Percentiles rank a stretch among this genome's conserved stretches.
phyloP scores from a whole-genome alignment of 129 eudicot species.

The Gnaphalium uliginosum region DNA sequence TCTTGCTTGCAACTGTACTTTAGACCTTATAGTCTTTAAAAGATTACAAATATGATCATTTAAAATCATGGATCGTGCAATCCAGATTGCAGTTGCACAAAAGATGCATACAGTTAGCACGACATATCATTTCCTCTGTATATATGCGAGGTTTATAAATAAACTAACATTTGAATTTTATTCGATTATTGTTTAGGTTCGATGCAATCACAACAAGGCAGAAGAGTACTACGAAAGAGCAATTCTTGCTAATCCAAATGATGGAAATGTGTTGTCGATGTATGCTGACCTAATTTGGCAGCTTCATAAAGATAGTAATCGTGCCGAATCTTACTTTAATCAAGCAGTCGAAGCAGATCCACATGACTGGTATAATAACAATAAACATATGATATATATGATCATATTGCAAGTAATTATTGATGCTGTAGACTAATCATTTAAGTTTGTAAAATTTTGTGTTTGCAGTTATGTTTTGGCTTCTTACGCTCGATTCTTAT shows the following conservation, averaged over 20 bases:
- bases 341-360: conserved; percentile 4
- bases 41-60: too few relatives aligned
- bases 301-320: conserved; percentile 52
- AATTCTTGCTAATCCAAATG: conserved; percentile 25
- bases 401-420: not conserved
- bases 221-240: conserved; percentile 17
- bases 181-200: not conserved
- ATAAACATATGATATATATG: not conserved
- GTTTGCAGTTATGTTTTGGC: conserved; percentile 9
- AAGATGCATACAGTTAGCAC: too few relatives aligned
- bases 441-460: not conserved
- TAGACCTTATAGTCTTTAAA: too few relatives aligned
- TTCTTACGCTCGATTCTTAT: conserved; percentile 15
- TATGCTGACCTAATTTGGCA: conserved; percentile 77
- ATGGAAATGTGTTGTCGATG: conserved; percentile 72
- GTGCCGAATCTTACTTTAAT: conserved; percentile 45
- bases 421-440: not conserved
- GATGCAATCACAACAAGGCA: not conserved
- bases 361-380: conserved; percentile 8
- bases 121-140: not conserved
- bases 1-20: too few relatives aligned
- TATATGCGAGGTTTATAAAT: not conserved
- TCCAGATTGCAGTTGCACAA: too few relatives aligned
- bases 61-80: too few relatives aligned
- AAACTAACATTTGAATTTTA: not conserved